Evolutionary conservation across 2,329 filamentous ascomycete species (phyloP).

Genomic region (Escovopsis sp.): DNA sequence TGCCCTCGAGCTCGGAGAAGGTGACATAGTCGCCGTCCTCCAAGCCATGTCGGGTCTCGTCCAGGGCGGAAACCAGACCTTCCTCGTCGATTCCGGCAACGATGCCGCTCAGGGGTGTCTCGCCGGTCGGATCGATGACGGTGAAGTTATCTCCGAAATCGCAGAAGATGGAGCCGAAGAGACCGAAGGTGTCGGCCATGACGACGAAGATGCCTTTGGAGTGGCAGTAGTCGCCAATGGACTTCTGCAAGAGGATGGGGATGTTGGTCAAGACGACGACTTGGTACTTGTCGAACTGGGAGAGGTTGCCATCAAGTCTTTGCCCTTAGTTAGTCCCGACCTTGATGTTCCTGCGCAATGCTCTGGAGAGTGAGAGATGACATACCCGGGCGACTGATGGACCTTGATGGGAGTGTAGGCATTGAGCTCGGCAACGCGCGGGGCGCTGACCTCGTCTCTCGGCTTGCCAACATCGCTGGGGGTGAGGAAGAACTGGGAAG

Average conservation of each 20-base stretch:
- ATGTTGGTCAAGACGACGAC: slow-evolving; percentile 82
- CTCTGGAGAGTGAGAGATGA: background rate
- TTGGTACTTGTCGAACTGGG: slow-evolving; percentile 80
- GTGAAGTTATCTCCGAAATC: slow-evolving; percentile 95
- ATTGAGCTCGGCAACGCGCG: slow-evolving; percentile 86
- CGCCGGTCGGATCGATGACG: slow-evolving; percentile 77
- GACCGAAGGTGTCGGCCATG: slow-evolving; percentile 74
- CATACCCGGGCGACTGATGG: slow-evolving; percentile 44
- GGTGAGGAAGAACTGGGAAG: slow-evolving; percentile 92
- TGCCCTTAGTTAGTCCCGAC: slow-evolving; percentile 11
- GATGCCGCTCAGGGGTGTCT: slow-evolving; percentile 76
- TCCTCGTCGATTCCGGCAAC: slow-evolving; percentile 81
- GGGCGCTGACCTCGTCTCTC: slow-evolving; percentile 72
- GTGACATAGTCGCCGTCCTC: slow-evolving; percentile 96
- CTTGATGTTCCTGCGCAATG: background rate
- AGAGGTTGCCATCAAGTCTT: slow-evolving; percentile 61
- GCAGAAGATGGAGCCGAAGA: slow-evolving; percentile 93
- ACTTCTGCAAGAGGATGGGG: slow-evolving; percentile 63
- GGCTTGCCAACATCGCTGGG: slow-evolving; percentile 82
- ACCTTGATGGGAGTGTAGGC: slow-evolving; percentile 85
- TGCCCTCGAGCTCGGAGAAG: slow-evolving; percentile 83
- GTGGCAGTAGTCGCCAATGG: slow-evolving; percentile 87
- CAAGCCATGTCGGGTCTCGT: slow-evolving; percentile 87
- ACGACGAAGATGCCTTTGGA: slow-evolving; percentile 84
- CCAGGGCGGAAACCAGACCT: slow-evolving; percentile 79